These are phyloP conservation scores for Przewalskia tangutica DNA, from an alignment of 257 asterid species.

Conservation along the genomic window DNA sequence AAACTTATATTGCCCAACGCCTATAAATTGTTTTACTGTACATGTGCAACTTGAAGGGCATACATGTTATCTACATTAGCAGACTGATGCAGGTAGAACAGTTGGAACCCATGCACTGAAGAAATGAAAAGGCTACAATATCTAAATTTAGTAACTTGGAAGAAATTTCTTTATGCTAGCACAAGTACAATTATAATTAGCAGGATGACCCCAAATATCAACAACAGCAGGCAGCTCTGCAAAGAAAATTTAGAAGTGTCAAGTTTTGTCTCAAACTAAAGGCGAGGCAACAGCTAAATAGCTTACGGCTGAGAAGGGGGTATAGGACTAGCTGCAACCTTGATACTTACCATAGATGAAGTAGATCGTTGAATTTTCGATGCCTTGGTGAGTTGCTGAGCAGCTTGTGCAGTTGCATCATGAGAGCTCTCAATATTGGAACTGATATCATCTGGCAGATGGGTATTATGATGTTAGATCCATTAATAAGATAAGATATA, in stretches of 20 bases:
- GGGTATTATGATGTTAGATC: neutral
- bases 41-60: neutral
- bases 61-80: neutral
- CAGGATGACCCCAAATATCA: constrained; percentile 66
- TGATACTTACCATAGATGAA: constrained; percentile 56
- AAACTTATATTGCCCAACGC: too few species aligned
- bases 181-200: constrained; percentile 47
- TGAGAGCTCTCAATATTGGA: constrained; percentile 63
- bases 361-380: constrained; percentile 70
- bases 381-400: constrained; percentile 76
- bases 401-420: constrained; percentile 79
- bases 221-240: constrained; percentile 79
- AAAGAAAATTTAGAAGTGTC: neutral
- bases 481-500: neutral
- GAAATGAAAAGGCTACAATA: neutral
- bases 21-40: neutral
- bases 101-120: neutral
- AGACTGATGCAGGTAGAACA: neutral
- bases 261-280: neutral
- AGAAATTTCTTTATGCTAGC: neutral
- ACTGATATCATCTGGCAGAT: constrained; percentile 62
- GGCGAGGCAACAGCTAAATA: neutral
- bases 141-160: neutral
- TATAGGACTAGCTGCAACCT: neutral
- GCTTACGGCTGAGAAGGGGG: neutral